phyloP scores from a whole-genome alignment of 768 basidiomycete species.

The Lentinus tigrinus region DNA sequence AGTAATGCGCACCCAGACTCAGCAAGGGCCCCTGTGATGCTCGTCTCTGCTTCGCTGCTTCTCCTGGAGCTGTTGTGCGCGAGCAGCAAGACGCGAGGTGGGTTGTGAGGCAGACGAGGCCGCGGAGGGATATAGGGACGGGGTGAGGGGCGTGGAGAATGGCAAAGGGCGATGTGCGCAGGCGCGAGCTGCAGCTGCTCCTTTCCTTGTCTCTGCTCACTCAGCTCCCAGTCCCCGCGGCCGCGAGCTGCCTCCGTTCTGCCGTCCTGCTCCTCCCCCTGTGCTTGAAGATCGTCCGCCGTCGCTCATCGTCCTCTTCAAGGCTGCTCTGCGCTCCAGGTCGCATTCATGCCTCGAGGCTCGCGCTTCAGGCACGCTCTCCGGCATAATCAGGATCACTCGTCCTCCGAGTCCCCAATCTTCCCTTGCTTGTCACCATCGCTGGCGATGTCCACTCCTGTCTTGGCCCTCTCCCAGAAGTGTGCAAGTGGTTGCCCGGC shows the following conservation, averaged over 20 bases:
- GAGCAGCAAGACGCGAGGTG: not conserved
- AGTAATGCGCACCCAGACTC: constrained; percentile 9
- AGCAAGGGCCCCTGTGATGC: not conserved
- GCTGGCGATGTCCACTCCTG: too few relatives aligned
- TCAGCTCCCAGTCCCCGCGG: not conserved
- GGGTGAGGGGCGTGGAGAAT: constrained; percentile 2
- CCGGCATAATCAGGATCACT: too few relatives aligned
- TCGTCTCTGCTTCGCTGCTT: not conserved
- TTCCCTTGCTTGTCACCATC: too few relatives aligned
- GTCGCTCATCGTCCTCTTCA: not conserved
- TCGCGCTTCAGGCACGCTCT: not conserved
- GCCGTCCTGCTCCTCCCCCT: not conserved
- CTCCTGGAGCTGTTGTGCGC: not conserved
- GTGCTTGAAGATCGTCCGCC: not conserved
- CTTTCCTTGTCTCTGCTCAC: not conserved
- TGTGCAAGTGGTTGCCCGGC: too few relatives aligned
- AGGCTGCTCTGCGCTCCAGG: not conserved
- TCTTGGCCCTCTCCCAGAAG: too few relatives aligned
- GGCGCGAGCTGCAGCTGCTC: not conserved
- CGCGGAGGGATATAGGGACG: not conserved
- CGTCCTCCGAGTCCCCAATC: too few relatives aligned
- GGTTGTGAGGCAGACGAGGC: not conserved
- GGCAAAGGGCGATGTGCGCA: constrained; percentile 3
- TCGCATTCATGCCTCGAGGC: not conserved
- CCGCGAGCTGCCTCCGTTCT: not conserved